Evolutionary conservation across 1,284 basidiomycete species (phyloP), one percentile per base, ranked within the genome.

Genomic region (Malassezia caprae): DNA sequence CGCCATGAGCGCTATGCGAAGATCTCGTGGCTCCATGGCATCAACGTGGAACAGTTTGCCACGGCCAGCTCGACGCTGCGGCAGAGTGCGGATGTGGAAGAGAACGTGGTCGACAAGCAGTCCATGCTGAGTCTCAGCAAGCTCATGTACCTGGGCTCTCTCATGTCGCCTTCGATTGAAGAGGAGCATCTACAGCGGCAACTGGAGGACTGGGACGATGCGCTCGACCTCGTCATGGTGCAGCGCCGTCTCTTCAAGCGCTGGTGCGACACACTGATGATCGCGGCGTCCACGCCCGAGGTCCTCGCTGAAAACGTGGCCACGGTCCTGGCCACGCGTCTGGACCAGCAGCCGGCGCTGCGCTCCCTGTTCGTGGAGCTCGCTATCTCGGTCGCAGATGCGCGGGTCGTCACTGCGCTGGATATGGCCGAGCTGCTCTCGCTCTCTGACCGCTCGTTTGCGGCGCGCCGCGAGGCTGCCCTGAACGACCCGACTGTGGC

Each of bases 41-140:
- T 96, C 40, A 83, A 83, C 0, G 83, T 85, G 58, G 78, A 78
- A 19, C 79, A 82, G 34, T 88, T 83, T 70, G 81, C 79, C 8
- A 76, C 78, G 3, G 88, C 89, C 2, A 83, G 85, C 1, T 67
- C 76, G 15, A 80, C 84, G 11, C 78, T 96, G 34, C 53, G 56
- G 12, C 65, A 69, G 15, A 87, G 86, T 59, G 80, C 86, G 4
- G 71, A 76, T 21, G 83, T 83, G 6, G 76, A 75, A 3, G 84
- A 84, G 76, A 31, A 40, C 12, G 17, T 63, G 31, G 32, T 37
- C 17, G 60, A 61, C 37, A 45, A 69, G 39, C 46, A 94, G 88
- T 78, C 93, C 46, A 85, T 90, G 80, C 81, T 93, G 51, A 91
- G 89, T 67, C 82, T 98, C 27, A 86, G 86, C 40, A 96, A 96